These are phyloP conservation scores for Penicillium sp. DNA, from an alignment of 2,329 filamentous ascomycete species.

Conservation along the genomic window DNA sequence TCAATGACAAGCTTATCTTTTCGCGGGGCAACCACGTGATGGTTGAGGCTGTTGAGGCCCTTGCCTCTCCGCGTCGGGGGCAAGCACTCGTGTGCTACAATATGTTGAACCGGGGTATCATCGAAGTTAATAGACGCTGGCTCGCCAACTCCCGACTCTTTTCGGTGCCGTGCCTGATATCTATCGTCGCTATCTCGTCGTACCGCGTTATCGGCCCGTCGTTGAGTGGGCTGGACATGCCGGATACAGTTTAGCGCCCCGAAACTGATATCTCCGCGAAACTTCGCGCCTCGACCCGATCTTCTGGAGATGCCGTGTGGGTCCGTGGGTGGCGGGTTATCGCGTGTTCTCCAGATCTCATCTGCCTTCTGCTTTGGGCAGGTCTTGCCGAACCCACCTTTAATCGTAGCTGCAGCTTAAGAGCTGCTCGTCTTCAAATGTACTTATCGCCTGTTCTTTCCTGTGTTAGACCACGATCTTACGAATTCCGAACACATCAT, in stretches of 20 bases:
- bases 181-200: not conserved
- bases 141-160: not conserved
- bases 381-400: conserved; percentile 16
- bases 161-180: not conserved
- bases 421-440: conserved; percentile 12
- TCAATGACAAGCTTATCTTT: conserved; percentile 18
- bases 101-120: not conserved
- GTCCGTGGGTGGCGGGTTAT: not conserved
- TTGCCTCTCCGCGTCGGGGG: not conserved
- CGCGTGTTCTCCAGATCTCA: conserved; percentile 8
- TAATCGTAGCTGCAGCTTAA: conserved; percentile 11
- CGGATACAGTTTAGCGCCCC: conserved; percentile 14
- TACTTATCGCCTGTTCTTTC: conserved; percentile 8
- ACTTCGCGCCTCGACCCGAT: conserved; percentile 3
- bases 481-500: conserved; percentile 6
- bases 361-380: conserved; percentile 15
- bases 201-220: not conserved
- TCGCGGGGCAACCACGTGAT: conserved; percentile 9
- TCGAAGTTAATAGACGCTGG: not conserved
- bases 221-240: conserved; percentile 20
- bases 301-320: conserved; percentile 16
- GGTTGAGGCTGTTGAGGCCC: not conserved
- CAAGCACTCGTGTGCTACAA: not conserved
- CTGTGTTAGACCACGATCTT: not conserved
- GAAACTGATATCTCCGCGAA: not conserved